Evolutionary conservation across 495 filamentous ascomycete genomes (phyloP).

Genomic region (Oidiodendron maius): DNA sequence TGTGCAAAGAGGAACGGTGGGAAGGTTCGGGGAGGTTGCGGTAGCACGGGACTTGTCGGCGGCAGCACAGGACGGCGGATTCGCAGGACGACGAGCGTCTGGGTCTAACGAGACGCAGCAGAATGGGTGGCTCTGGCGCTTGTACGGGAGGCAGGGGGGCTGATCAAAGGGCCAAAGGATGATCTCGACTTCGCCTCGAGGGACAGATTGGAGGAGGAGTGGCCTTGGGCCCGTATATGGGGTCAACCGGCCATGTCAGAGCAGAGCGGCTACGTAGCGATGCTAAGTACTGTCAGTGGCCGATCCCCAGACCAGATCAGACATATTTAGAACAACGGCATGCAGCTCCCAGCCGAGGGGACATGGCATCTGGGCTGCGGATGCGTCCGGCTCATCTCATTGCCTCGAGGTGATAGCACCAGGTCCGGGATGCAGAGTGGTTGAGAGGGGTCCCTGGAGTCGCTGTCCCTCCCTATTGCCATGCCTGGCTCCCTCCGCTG

Average conservation of each 20-base stretch:
- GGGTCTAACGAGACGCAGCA: conserved; percentile 13
- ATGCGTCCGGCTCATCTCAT: conserved; percentile 22
- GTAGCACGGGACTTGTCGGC: conserved; percentile 23
- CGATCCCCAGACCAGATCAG: conserved; percentile 18
- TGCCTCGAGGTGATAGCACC: conserved; percentile 16
- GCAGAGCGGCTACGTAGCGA: conserved; percentile 23
- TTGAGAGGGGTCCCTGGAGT: too few relatives aligned
- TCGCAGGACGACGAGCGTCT: conserved; percentile 18
- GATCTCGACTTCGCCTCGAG: conserved; percentile 16
- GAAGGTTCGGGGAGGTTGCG: too few relatives aligned
- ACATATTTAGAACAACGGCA: too few relatives aligned
- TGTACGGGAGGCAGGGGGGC: conserved; percentile 17
- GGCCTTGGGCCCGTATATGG: conserved; percentile 17
- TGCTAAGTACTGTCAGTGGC: conserved; percentile 24
- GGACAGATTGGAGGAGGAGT: conserved; percentile 9
- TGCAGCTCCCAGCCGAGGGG: conserved; percentile 20
- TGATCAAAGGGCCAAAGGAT: conserved; percentile 19
- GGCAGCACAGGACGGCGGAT: conserved; percentile 15
- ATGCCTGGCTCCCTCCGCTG: too few relatives aligned
- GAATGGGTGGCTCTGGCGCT: conserved; percentile 18
- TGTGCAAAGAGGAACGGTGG: conserved; percentile 18
- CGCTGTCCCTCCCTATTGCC: too few relatives aligned
- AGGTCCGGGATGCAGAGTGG: conserved; percentile 15
- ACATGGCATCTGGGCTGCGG: conserved; percentile 20
- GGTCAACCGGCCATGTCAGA: conserved; percentile 19